phyloP scores from a whole-genome alignment of 2,329 filamentous ascomycete genomes.

The Sphaerulina vaccinii region DNA sequence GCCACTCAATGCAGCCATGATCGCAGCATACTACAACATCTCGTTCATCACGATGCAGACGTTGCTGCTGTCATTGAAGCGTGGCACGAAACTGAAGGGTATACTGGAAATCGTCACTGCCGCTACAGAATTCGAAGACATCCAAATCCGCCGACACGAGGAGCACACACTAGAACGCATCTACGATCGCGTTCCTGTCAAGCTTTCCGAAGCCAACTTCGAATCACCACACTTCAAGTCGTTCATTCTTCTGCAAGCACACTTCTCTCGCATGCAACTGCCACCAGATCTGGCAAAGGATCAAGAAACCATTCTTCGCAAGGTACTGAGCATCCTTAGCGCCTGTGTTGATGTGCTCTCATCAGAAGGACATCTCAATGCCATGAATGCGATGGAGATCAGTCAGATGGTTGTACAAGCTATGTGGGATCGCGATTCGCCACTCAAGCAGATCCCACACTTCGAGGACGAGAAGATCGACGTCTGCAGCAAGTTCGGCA shows the following conservation, averaged over 20 bases:
- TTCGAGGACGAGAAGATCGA: slow-evolving; percentile 82
- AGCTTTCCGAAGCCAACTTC: slow-evolving; percentile 82
- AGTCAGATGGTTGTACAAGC: slow-evolving; percentile 98
- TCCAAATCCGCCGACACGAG: slow-evolving; percentile 92
- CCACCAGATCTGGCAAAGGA: slow-evolving; percentile 95
- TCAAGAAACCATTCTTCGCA: slow-evolving; percentile 81
- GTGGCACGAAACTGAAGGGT: slow-evolving; percentile 90
- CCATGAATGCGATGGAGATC: slow-evolving; percentile 98
- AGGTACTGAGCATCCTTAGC: slow-evolving; percentile 82
- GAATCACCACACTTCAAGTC: slow-evolving; percentile 98
- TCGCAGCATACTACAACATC: slow-evolving; percentile 98
- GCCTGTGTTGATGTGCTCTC: slow-evolving; percentile 93
- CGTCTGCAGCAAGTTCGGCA: slow-evolving; percentile 73
- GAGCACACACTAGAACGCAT: slow-evolving; percentile 83
- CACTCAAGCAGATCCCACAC: slow-evolving; percentile 95
- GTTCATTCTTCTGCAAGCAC: slow-evolving; percentile 93
- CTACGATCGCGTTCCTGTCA: slow-evolving; percentile 91
- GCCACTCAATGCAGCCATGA: slow-evolving; percentile 94
- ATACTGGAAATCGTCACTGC: slow-evolving; percentile 96
- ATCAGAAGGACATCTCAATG: slow-evolving; percentile 92
- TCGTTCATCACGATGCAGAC: slow-evolving; percentile 99
- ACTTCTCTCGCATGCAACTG: slow-evolving; percentile 96
- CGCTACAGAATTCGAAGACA: slow-evolving; percentile 91
- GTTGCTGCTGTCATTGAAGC: slow-evolving; percentile 84
- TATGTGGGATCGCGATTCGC: slow-evolving; percentile 98